A percentile compares a stretch with the other conserved stretches of the same genome.
These are phyloP conservation scores for Venturia effusa DNA, from an alignment of 2,329 filamentous ascomycete species.

Conservation along the genomic window DNA sequence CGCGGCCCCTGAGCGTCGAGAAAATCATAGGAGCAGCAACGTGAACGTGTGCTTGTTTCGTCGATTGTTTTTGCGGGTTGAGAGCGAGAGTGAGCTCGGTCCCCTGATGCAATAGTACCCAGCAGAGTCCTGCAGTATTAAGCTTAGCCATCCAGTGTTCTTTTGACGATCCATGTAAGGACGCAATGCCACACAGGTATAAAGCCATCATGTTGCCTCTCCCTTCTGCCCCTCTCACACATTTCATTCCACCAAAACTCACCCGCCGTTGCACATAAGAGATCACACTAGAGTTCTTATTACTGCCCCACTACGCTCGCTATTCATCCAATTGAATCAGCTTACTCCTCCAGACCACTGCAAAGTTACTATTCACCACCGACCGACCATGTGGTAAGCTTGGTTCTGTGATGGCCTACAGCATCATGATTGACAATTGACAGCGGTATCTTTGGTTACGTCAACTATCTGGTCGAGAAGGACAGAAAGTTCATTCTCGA, in stretches of 20 bases:
- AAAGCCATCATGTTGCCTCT: background rate
- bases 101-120: background rate
- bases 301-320: background rate
- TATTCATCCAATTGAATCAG: background rate
- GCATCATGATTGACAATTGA: background rate
- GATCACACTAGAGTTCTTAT: background rate
- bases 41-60: background rate
- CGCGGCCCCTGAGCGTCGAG: background rate
- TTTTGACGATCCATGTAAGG: background rate
- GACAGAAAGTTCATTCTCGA: constrained; percentile 93
- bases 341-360: background rate
- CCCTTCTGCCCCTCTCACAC: background rate
- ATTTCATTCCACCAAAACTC: background rate
- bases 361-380: background rate
- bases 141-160: background rate
- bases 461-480: constrained; percentile 99
- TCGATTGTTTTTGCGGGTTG: background rate
- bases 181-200: background rate
- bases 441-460: constrained; percentile 95
- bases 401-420: background rate
- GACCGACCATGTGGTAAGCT: constrained; percentile 1
- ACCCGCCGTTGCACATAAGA: background rate
- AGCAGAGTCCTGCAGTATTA: background rate
- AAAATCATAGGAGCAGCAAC: background rate
- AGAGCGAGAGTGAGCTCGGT: background rate